These are phyloP conservation scores for Mentha longifolia DNA, from an alignment of 257 asterid genomes.

Conservation along the genomic window DNA sequence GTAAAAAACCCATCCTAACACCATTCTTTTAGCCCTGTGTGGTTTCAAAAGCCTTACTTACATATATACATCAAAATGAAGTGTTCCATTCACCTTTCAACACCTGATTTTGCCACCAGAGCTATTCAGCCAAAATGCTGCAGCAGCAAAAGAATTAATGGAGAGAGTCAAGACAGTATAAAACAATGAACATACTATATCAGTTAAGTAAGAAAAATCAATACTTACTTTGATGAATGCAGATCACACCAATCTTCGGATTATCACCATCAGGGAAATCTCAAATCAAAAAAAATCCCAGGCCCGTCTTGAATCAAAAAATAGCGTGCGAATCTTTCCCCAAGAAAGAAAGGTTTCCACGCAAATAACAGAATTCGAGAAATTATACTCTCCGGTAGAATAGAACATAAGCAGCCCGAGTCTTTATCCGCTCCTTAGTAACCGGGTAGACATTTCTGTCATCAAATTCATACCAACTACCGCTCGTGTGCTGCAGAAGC, in stretches of 20 bases:
- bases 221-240: slow-evolving; percentile 58
- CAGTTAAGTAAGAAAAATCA: slow-evolving; percentile 26
- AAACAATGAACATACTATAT: neutral
- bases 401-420: slow-evolving; percentile 72
- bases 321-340: slow-evolving; percentile 59
- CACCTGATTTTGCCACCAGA: slow-evolving; percentile 28
- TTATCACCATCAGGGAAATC: slow-evolving; percentile 54
- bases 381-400: slow-evolving; percentile 66
- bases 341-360: slow-evolving; percentile 32
- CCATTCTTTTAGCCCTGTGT: neutral
- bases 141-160: slow-evolving; percentile 25
- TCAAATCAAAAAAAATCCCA: slow-evolving; percentile 47
- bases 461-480: slow-evolving; percentile 69
- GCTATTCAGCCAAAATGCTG: slow-evolving; percentile 38
- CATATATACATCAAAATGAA: neutral
- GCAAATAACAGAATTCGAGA: slow-evolving; percentile 40
- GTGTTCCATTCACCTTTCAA: slow-evolving; percentile 24
- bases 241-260: slow-evolving; percentile 37
- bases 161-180: neutral
- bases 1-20: no score
- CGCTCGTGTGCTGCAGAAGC: slow-evolving; percentile 53
- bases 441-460: slow-evolving; percentile 52
- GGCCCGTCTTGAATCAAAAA: slow-evolving; percentile 46
- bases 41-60: neutral
- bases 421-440: slow-evolving; percentile 52